Evolutionary conservation across 2,329 filamentous ascomycete species (phyloP), one percentile per base, ranked within the genome.

Genomic region (Malbranchea zuffiana): DNA sequence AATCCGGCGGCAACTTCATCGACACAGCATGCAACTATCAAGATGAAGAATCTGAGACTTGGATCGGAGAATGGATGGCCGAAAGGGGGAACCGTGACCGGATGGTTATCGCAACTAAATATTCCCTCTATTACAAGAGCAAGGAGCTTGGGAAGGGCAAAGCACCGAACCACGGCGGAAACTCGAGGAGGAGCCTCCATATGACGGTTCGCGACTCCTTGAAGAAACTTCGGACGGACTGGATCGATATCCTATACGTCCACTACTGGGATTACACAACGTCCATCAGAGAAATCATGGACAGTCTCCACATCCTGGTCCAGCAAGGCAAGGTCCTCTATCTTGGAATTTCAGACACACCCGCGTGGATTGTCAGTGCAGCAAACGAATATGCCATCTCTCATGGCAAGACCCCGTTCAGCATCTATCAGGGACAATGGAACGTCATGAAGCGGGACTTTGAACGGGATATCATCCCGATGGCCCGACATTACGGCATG

Each of bases 1-100:
- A 69, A 4, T 67, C 75, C 0, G 76, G 76, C 3, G 80, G 80
- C 16, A 84, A 84, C 59, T 83, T 84, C 55, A 77, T 84, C 50
- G 80, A 84, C 53, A 82, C 77, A 0, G 51, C 77, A 41, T 80
- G 75, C 60, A 78, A 77, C 54, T 83, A 83, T 57, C 78, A 80
- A 47, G 60, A 65, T 41, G 67, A 81, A 53, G 57, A 78, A 48
- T 73, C 72, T 1, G 79, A 83, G 56, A 56, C 50, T 35, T 79
- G 78, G 72, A 62, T 84, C 39, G 80, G 80, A 23, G 75, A 80
- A 47, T 84, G 79, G 78, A 78, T 81, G 74, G 65, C 67, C 48
- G 68, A 68, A 43, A 69, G 75, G 6, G 65, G 68, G n/a, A 72
- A 72, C 41, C 70, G 80, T 16, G 78, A 82, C 46, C 65, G 80